Percentiles rank a stretch among this genome's conserved stretches.
phyloP scores from a whole-genome alignment of 2,329 filamentous ascomycete genomes.

The Phyllosticta citribraziliensis region DNA sequence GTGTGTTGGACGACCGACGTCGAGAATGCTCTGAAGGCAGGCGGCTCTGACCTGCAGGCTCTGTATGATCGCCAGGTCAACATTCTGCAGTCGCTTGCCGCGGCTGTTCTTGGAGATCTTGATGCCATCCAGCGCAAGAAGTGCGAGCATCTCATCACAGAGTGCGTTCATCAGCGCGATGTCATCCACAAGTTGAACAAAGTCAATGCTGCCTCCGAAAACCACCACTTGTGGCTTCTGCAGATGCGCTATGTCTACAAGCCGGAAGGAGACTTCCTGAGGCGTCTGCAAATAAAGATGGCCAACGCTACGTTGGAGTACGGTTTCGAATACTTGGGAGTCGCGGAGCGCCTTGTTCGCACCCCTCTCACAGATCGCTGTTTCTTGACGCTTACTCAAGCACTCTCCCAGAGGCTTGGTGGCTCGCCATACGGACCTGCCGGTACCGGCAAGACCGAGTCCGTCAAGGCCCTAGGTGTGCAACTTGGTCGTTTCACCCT shows the following conservation, averaged over 20 bases:
- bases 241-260: conserved; percentile 95
- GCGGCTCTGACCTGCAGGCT: conserved; percentile 56
- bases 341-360: conserved; percentile 88
- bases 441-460: conserved; percentile 97
- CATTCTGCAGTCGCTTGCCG: conserved; percentile 74
- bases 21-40: conserved; percentile 62
- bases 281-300: conserved; percentile 87
- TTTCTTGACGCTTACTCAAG: conserved; percentile 95
- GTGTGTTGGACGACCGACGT: conserved; percentile 88
- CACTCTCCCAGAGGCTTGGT: conserved; percentile 85
- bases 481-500: conserved; percentile 95
- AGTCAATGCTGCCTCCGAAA: conserved; percentile 61
- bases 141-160: conserved; percentile 96
- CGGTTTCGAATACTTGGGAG: conserved; percentile 95
- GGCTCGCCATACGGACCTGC: conserved; percentile 96
- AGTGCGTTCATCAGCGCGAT: conserved; percentile 96
- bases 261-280: conserved; percentile 67
- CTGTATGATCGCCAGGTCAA: conserved; percentile 77
- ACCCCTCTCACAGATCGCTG: conserved; percentile 96
- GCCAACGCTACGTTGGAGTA: conserved; percentile 93
- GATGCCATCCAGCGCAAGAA: conserved; percentile 84
- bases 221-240: conserved; percentile 84
- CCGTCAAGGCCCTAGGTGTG: conserved; percentile 92
- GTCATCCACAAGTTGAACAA: conserved; percentile 78
- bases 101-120: conserved; percentile 82